A percentile compares a stretch with the other conserved stretches of the same genome.
These are phyloP conservation scores for Komagataea norvegica DNA, from an alignment of 1,139 yeast species.

Conservation along the genomic window DNA sequence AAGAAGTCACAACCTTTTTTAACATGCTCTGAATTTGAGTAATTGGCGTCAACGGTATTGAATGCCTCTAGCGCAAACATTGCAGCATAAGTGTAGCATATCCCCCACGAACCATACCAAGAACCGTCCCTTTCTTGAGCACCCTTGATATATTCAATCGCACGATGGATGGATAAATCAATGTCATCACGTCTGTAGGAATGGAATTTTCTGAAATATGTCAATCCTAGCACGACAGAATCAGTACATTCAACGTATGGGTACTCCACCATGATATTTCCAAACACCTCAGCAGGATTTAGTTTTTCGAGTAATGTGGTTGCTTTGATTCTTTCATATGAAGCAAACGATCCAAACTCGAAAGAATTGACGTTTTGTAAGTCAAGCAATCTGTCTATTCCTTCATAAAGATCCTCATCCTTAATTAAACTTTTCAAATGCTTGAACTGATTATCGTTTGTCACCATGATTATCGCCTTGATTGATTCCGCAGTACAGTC, in stretches of 20 bases:
- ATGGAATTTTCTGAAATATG: constrained; percentile 65
- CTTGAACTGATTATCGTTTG: constrained; percentile 51
- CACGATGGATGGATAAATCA: constrained; percentile 61
- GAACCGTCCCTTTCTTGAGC: constrained; percentile 80
- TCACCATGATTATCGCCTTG: constrained; percentile 91
- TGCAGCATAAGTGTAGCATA: constrained; percentile 91
- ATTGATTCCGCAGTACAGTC: constrained; percentile 97
- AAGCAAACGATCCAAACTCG: constrained; percentile 88
- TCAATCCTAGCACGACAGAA: constrained; percentile 84
- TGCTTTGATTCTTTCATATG: constrained; percentile 85
- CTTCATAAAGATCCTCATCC: constrained; percentile 52
- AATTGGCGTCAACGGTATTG: constrained; percentile 59
- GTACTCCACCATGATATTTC: constrained; percentile 96
- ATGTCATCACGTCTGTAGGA: constrained; percentile 65
- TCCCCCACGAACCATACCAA: constrained; percentile 99
- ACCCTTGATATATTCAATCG: constrained; percentile 63
- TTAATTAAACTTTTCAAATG: constrained; percentile 48
- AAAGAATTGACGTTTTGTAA: constrained; percentile 76
- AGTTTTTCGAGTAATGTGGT: constrained; percentile 69
- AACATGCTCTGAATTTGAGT: constrained; percentile 58
- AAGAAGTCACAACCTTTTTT: constrained; percentile 81
- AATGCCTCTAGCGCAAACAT: constrained; percentile 98
- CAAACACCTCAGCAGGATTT: constrained; percentile 97
- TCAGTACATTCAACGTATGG: constrained; percentile 99
- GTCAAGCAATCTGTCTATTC: constrained; percentile 63